Evolutionary conservation across 352 stramenopile species (phyloP).

Genomic region (Thraustochytrium sp.): DNA sequence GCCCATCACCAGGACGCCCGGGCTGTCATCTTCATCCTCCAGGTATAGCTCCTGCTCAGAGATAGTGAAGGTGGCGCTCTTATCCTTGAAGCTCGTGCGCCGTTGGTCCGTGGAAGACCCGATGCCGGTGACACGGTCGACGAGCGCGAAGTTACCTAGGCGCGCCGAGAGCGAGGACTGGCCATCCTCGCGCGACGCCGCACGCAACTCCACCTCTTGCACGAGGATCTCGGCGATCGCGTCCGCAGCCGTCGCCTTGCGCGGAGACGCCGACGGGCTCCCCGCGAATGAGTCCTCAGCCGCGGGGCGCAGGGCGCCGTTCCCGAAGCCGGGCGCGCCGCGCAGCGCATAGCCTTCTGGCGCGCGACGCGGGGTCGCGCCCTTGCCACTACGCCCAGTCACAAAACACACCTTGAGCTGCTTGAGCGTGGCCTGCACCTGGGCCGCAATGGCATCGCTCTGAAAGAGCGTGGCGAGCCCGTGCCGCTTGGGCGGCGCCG

Average conservation of each 20-base stretch:
- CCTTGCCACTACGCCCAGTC: not conserved
- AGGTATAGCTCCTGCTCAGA: not conserved
- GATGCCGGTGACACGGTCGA: constrained; percentile 8
- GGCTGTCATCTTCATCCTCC: not conserved
- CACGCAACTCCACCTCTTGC: constrained; percentile 1
- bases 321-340: not conserved
- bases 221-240: not conserved
- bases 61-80: constrained; percentile 19
- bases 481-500: too few relatives aligned
- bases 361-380: too few relatives aligned
- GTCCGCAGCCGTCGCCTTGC: not conserved
- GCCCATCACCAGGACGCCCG: not conserved
- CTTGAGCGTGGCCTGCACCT: not conserved
- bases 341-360: too few relatives aligned
- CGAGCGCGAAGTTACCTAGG: not conserved
- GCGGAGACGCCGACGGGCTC: not conserved
- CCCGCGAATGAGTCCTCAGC: not conserved
- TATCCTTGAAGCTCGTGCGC: not conserved
- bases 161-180: constrained; percentile 5
- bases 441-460: not conserved
- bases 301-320: not conserved
- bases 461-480: not conserved
- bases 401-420: constrained; percentile 1
- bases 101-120: not conserved
- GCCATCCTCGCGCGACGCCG: not conserved